Evolutionary conservation across 805 yeast species (phyloP).

Genomic region (Saccharomycopsis lassenensis): DNA sequence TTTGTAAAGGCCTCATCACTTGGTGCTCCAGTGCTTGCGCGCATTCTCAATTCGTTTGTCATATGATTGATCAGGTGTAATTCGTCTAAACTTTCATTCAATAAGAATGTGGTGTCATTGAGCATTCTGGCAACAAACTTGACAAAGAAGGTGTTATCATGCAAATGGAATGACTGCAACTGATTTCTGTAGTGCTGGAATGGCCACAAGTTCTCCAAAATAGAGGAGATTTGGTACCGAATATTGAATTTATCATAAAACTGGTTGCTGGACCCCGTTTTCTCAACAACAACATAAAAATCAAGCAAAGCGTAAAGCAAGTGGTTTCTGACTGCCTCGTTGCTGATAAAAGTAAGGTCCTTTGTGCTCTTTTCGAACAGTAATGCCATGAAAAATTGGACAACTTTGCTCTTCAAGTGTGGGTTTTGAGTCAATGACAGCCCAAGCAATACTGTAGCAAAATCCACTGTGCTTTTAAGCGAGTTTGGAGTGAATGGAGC

Average conservation of each 20-base stretch:
- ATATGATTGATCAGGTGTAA: slow-evolving; percentile 65
- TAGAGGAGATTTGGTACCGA: slow-evolving; percentile 74
- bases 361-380: no score
- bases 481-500: slow-evolving; percentile 44
- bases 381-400: slow-evolving; percentile 74
- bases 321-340: slow-evolving; percentile 51
- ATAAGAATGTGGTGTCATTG: slow-evolving; percentile 83
- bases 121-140: slow-evolving; percentile 90
- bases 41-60: slow-evolving; percentile 50
- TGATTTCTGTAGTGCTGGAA: slow-evolving; percentile 57
- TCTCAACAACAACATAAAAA: slow-evolving; percentile 89
- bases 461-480: slow-evolving; percentile 50
- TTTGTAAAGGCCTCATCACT: slow-evolving; percentile 26
- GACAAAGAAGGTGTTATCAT: slow-evolving; percentile 75
- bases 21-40: slow-evolving; percentile 25
- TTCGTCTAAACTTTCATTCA: slow-evolving; percentile 83
- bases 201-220: slow-evolving; percentile 77
- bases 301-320: slow-evolving; percentile 76
- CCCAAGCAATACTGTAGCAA: slow-evolving; percentile 63
- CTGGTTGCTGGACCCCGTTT: slow-evolving; percentile 90
- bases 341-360: slow-evolving; percentile 52
- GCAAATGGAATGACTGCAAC: slow-evolving; percentile 53
- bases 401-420: slow-evolving; percentile 76
- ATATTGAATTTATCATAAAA: slow-evolving; percentile 93
- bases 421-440: slow-evolving; percentile 86